These are phyloP conservation scores for Eremothecium cymbalariae DNA, from an alignment of 1,139 yeast genomes.

Conservation along the genomic window DNA sequence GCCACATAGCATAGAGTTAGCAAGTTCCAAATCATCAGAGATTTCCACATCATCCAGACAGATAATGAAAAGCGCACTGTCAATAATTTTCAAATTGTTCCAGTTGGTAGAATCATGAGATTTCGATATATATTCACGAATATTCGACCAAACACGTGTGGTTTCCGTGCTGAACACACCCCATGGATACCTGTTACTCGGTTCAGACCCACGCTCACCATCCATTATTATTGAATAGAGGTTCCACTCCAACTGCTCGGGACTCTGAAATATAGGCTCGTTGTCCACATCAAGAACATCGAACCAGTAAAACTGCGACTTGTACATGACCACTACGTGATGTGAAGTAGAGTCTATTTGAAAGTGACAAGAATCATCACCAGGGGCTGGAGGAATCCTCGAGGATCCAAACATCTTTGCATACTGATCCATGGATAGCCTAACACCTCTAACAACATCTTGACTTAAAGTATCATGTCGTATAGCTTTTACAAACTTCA, in stretches of 20 bases:
- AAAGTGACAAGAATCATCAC: slow-evolving; percentile 53
- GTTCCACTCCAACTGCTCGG: slow-evolving; percentile 63
- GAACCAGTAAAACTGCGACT: slow-evolving; percentile 86
- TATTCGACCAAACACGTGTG: slow-evolving; percentile 70
- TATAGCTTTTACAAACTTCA: slow-evolving; percentile 68
- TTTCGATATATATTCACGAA: slow-evolving; percentile 44
- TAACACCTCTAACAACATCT: slow-evolving; percentile 57
- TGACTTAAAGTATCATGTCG: slow-evolving; percentile 65
- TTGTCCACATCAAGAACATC: slow-evolving; percentile 68
- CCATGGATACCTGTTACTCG: slow-evolving; percentile 59
- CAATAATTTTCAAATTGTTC: slow-evolving; percentile 64
- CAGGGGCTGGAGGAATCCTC: slow-evolving; percentile 66
- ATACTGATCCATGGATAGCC: slow-evolving; percentile 83
- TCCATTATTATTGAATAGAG: slow-evolving; percentile 57
- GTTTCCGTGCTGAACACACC: slow-evolving; percentile 84
- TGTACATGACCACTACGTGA: slow-evolving; percentile 69
- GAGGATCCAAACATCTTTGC: slow-evolving; percentile 75
- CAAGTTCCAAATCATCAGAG: slow-evolving; percentile 54
- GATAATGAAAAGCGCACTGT: slow-evolving; percentile 67
- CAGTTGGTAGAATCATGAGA: slow-evolving; percentile 40
- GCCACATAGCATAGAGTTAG: slow-evolving; percentile 81
- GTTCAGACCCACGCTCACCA: slow-evolving; percentile 13
- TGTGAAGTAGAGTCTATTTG: slow-evolving; percentile 64
- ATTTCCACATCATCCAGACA: slow-evolving; percentile 72
- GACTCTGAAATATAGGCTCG: slow-evolving; percentile 54